phyloP scores from a whole-genome alignment of 2,329 filamentous ascomycete species.

The Metarhizium humberi region DNA sequence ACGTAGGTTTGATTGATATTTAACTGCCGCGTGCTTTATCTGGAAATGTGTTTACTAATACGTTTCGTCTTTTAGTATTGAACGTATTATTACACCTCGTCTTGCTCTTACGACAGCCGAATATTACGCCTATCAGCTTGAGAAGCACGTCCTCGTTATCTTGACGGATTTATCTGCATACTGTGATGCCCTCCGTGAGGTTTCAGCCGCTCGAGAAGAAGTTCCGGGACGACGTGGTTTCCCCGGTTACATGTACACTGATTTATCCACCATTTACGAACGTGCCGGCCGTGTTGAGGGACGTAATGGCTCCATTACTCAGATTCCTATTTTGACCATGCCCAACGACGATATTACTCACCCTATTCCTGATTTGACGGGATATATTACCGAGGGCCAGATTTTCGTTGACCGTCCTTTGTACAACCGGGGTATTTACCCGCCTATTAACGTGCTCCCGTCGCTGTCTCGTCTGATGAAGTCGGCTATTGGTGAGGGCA shows the following conservation, averaged over 20 bases:
- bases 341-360: constrained; percentile 99
- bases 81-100: constrained; percentile 99
- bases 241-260: constrained; percentile 99
- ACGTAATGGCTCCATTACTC: constrained; percentile 95
- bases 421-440: constrained; percentile 95
- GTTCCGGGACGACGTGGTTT: constrained; percentile 98
- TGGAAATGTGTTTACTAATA: neutral
- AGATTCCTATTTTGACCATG: constrained; percentile 98
- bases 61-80: constrained; percentile 56
- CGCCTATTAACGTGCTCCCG: constrained; percentile 95
- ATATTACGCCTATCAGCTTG: constrained; percentile 99
- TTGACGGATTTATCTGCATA: constrained; percentile 96
- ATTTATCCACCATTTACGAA: constrained; percentile 99
- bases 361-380: constrained; percentile 96
- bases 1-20: constrained; percentile 54
- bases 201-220: constrained; percentile 96
- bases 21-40: neutral
- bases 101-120: constrained; percentile 96
- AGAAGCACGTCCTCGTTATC: constrained; percentile 99
- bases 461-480: constrained; percentile 99
- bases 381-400: constrained; percentile 98
- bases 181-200: constrained; percentile 97
- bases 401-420: constrained; percentile 94
- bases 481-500: constrained; percentile 95
- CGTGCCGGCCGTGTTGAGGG: constrained; percentile 95